These are phyloP conservation scores for Aurinia saxatilis DNA, from an alignment of 345 rosid species.

Conservation along the genomic window DNA sequence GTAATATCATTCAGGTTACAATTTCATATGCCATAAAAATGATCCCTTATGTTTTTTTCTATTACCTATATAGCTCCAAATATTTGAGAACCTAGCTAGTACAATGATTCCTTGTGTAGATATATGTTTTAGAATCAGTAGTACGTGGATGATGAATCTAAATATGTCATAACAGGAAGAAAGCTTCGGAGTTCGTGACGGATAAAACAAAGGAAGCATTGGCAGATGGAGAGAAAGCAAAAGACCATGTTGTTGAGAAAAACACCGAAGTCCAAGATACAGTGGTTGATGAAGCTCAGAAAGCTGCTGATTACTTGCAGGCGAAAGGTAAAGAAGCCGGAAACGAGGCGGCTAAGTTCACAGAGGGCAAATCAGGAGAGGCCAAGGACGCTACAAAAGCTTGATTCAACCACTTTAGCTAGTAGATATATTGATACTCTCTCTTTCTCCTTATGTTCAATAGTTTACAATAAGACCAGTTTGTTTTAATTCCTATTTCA, in stretches of 20 bases:
- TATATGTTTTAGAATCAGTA: not conserved
- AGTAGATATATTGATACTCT: not conserved
- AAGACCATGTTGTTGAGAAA: slow-evolving; percentile 19
- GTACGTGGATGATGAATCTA: not conserved
- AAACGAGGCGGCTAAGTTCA: slow-evolving; percentile 10
- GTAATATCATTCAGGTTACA: too few relatives aligned
- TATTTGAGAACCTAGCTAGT: too few relatives aligned
- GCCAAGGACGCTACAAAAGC: slow-evolving; percentile 19
- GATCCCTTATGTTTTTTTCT: not conserved
- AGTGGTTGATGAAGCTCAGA: slow-evolving; percentile 2
- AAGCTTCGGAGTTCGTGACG: slow-evolving; percentile 20
- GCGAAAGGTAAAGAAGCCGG: slow-evolving; percentile 35
- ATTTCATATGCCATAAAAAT: not conserved
- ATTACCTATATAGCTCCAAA: not conserved
- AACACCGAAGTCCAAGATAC: slow-evolving; percentile 2
- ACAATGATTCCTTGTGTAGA: not conserved
- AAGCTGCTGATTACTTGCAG: slow-evolving; percentile 12
- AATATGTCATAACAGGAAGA: slow-evolving; percentile 3
- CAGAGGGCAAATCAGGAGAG: slow-evolving; percentile 17
- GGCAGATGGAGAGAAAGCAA: slow-evolving; percentile 22
- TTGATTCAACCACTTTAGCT: not conserved
- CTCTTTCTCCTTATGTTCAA: not conserved
- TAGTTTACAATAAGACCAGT: not conserved
- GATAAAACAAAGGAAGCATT: slow-evolving; percentile 21
- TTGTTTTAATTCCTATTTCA: not conserved